These are phyloP conservation scores for Mucor plumbeus DNA, from an alignment of 371 early-diverging fungal genomes.

Conservation along the genomic window DNA sequence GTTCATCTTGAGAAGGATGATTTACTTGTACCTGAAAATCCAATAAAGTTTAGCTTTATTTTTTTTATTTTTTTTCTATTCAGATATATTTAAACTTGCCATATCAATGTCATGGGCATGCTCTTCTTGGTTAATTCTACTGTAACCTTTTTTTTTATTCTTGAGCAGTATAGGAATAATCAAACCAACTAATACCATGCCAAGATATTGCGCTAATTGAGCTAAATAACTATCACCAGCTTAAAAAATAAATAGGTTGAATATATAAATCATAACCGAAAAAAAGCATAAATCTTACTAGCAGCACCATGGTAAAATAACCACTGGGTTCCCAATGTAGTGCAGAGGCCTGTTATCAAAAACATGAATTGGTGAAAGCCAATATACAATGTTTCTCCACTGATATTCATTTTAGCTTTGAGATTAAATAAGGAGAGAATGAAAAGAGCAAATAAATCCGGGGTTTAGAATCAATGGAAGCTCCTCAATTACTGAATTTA, in stretches of 20 bases:
- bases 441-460: conserved; percentile 5
- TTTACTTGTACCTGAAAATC: conserved; percentile 13
- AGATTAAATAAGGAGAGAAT: neutral
- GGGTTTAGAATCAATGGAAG: neutral
- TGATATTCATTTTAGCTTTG: conserved; percentile 14
- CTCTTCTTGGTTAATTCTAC: conserved; percentile 22
- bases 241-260: conserved; percentile 18
- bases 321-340: conserved; percentile 67
- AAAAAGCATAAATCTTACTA: conserved; percentile 43
- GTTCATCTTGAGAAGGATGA: neutral
- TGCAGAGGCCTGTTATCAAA: conserved; percentile 59
- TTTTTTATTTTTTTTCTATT: neutral
- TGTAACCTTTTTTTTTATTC: conserved; percentile 25
- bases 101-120: neutral
- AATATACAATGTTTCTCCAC: conserved; percentile 31
- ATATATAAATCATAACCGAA: neutral
- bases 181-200: conserved; percentile 66
- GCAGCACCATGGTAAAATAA: conserved; percentile 72
- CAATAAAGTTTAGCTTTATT: conserved; percentile 5
- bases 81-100: conserved; percentile 4
- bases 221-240: conserved; percentile 61
- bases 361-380: conserved; percentile 60
- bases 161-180: conserved; percentile 49
- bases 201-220: conserved; percentile 60
- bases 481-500: neutral